phyloP scores from a whole-genome alignment of 2,329 filamentous ascomycete species.

The Apiospora marii region DNA sequence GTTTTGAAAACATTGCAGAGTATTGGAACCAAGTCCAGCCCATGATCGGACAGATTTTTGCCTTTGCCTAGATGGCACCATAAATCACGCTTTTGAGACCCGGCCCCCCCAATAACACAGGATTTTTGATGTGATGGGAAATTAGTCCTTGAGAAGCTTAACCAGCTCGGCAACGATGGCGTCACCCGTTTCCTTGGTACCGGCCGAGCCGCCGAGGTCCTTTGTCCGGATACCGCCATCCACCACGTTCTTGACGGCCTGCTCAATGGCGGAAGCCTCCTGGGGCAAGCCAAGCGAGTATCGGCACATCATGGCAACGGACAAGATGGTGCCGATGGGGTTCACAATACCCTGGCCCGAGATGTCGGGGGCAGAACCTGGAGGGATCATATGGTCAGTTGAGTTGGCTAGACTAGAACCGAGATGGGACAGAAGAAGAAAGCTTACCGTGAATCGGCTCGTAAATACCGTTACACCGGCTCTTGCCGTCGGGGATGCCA shows the following conservation, averaged over 20 bases:
- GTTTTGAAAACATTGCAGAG: not conserved
- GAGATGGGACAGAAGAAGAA: conserved; percentile 21
- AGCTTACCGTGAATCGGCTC: conserved; percentile 91
- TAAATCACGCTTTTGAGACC: not conserved
- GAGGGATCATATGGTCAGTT: not conserved
- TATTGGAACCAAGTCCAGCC: not conserved
- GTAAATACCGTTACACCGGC: conserved; percentile 90
- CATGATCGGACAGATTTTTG: not conserved
- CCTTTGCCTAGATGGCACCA: not conserved
- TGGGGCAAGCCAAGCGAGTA: conserved; percentile 85
- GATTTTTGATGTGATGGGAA: not conserved
- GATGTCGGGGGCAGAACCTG: conserved; percentile 91
- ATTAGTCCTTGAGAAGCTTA: conserved; percentile 64
- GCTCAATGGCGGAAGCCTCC: conserved; percentile 81
- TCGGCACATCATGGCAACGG: conserved; percentile 93
- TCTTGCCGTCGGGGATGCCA: conserved; percentile 85
- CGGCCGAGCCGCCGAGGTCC: conserved; percentile 82
- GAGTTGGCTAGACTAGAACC: too few relatives aligned
- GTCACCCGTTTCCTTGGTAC: conserved; percentile 80
- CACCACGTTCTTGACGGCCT: conserved; percentile 80
- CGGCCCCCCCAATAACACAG: not conserved
- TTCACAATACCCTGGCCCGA: conserved; percentile 91
- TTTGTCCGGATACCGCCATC: conserved; percentile 81
- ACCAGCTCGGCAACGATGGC: conserved; percentile 78
- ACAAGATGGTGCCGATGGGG: conserved; percentile 90